These are phyloP conservation scores for Solanum lignicaule DNA, from an alignment of 257 asterid species.

Conservation along the genomic window DNA sequence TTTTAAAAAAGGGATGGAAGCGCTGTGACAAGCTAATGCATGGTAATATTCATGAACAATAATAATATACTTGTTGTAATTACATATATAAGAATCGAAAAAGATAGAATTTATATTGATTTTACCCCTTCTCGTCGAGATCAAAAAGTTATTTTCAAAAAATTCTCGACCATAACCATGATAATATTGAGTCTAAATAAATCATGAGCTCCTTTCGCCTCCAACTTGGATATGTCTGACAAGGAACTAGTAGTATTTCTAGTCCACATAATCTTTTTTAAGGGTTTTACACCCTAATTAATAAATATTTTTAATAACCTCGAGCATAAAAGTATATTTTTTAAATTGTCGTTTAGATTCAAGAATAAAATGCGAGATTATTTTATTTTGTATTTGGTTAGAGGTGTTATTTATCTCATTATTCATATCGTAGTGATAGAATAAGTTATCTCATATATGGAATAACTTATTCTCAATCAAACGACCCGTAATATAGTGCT, in stretches of 20 bases:
- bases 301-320: not conserved
- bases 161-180: fast-evolving
- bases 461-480: not conserved
- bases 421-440: too few species aligned
- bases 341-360: not conserved
- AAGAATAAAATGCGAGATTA: too few species aligned
- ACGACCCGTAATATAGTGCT: too few species aligned
- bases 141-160: not conserved
- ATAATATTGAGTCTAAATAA: not conserved
- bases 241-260: not conserved
- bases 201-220: not conserved
- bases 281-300: not conserved
- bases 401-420: not conserved
- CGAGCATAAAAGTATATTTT: not conserved
- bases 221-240: not conserved
- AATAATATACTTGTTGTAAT: not conserved
- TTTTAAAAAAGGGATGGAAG: not conserved
- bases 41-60: not conserved
- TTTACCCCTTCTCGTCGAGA: not conserved
- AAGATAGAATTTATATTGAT: not conserved
- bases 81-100: fast-evolving
- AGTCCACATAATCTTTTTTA: not conserved
- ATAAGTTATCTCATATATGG: too few species aligned
- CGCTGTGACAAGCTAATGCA: not conserved
- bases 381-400: too few species aligned